A percentile compares a stretch with the other conserved stretches of the same genome.
These are phyloP conservation scores for Pseudozyma sp. DNA, from an alignment of 1,284 basidiomycete genomes.

Conservation along the genomic window DNA sequence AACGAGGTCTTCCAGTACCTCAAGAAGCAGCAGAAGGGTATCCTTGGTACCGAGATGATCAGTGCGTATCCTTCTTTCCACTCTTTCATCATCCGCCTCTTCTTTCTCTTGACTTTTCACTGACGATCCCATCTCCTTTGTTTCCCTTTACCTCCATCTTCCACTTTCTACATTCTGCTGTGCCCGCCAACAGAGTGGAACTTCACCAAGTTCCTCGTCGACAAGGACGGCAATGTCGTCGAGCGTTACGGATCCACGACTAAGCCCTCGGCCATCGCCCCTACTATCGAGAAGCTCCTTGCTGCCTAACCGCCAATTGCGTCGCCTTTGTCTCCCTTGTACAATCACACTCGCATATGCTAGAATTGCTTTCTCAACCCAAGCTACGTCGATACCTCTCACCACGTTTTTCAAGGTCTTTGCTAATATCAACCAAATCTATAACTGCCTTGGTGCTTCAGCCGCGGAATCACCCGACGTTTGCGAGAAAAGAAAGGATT, in stretches of 20 bases:
- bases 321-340: too few relatives aligned
- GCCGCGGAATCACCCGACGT: too few relatives aligned
- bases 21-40: slow-evolving; percentile 80
- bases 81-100: neutral
- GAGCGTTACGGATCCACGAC: slow-evolving; percentile 84
- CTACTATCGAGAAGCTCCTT: slow-evolving; percentile 75
- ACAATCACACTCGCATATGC: slow-evolving; percentile 1
- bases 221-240: slow-evolving; percentile 76
- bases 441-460: neutral
- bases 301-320: slow-evolving; percentile 14
- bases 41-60: slow-evolving; percentile 80
- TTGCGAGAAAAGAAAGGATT: neutral
- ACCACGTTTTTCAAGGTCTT: slow-evolving; percentile 3
- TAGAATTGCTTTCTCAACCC: neutral
- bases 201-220: slow-evolving; percentile 72
- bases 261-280: slow-evolving; percentile 77
- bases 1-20: slow-evolving; percentile 88
- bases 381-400: too few relatives aligned
- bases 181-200: slow-evolving; percentile 70
- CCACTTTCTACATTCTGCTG: neutral
- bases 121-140: too few relatives aligned
- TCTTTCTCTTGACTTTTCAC: too few relatives aligned
- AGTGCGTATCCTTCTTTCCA: slow-evolving; percentile 65
- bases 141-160: neutral
- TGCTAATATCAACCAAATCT: slow-evolving; percentile 23